Evolutionary conservation across 2,329 filamentous ascomycete genomes (phyloP), one percentile per base, ranked within the genome.

Genomic region (Colletotrichum graminicola): DNA sequence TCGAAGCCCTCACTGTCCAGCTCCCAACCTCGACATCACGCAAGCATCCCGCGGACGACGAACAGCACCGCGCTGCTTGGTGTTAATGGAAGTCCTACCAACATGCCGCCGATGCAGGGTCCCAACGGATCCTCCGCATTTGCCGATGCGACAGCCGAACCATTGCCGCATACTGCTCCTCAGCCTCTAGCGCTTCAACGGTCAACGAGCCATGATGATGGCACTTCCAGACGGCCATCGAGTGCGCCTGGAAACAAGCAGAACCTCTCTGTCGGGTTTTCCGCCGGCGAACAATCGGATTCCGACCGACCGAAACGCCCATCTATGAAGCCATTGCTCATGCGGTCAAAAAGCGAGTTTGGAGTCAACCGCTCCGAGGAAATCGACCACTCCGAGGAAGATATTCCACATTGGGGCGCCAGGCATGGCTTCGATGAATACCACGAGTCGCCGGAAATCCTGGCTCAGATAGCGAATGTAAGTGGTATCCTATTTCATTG

Each of bases 361-460:
- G 82, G 80, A 36, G 79, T 83, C 54, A 84, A 83, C 34, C 79
- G 76, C 66, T 79, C 66, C 23, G 81, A 83, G 32, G 78, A 83
- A 21, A 81, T 84, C 23, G 84, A 85, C 52, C 78, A 80, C 61
- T 76, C 78, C 36, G 84, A 86, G 18, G 84, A 86, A 4, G 85
- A 86, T 52, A 80, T 85, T 41, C 81, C 82, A 54, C 84, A 86
- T 75, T 88, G 86, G 85, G 88, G 88, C 10, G 87, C 87, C 80
- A 89, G 95, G 60, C 95, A 98, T 83, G 95, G 95, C 59, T 98
- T 96, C 84, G 94, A 97, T 78, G 93, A 95, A 76, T 94, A 97
- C 80, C 94, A 97, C 79, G 93, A 94, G 78, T 97, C 93, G 6
- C 93, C 94, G 75, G 94, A 97, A 78, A 95, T 97, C 77, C 92